These are phyloP conservation scores for Saccharum officinarum DNA, from an alignment of 176 grass and related monocot genomes.

Conservation along the genomic window DNA sequence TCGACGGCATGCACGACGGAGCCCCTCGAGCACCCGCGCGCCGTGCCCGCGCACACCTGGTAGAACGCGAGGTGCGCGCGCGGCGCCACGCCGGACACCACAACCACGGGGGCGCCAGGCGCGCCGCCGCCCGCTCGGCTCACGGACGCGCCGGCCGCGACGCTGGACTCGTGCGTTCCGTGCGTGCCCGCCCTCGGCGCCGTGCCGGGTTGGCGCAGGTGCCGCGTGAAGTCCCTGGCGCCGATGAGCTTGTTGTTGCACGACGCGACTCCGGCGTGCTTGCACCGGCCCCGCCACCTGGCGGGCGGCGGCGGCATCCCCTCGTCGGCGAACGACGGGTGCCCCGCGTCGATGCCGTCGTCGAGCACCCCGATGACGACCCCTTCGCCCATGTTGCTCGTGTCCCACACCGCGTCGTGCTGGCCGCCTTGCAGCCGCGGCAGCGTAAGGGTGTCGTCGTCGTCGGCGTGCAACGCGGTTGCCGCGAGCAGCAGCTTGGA, in stretches of 20 bases:
- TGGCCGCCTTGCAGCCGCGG: not conserved
- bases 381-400: conserved; percentile 60
- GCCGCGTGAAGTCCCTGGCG: conserved; percentile 52
- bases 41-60: conserved; percentile 50
- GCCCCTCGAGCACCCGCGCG: conserved; percentile 16
- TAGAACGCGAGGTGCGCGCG: conserved; percentile 69
- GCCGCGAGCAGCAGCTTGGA: not conserved
- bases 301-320: conserved; percentile 52
- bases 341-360: conserved; percentile 52
- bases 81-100: conserved; percentile 57
- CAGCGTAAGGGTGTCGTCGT: not conserved
- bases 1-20: conserved; percentile 34
- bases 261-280: conserved; percentile 16
- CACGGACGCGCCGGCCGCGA: conserved; percentile 55
- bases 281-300: conserved; percentile 42
- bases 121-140: conserved; percentile 20
- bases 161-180: conserved; percentile 56
- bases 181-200: conserved; percentile 25
- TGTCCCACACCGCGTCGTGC: conserved; percentile 28
- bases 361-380: conserved; percentile 73
- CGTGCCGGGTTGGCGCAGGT: conserved; percentile 1
- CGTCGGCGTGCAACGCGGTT: not conserved
- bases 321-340: conserved; percentile 62
- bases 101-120: not conserved
- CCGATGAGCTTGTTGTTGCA: conserved; percentile 94